Percentiles rank a stretch among this genome's conserved stretches.
Conservation (phyloP, 345 rosid genomes). For the Xanthoceras sorbifolium region DNA sequence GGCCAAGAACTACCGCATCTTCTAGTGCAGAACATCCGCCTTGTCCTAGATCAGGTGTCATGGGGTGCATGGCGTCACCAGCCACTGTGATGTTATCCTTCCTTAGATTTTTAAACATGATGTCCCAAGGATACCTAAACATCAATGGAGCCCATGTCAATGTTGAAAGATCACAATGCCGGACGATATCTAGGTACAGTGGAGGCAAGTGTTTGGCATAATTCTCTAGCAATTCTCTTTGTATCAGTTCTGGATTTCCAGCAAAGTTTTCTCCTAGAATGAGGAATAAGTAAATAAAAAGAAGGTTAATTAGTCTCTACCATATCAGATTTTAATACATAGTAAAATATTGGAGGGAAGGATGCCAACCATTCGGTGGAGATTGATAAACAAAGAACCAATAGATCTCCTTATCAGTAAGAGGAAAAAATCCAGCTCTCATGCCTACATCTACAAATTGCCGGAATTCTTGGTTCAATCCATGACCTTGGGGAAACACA, state of each 20-base stretch:
- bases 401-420: conserved; percentile 37
- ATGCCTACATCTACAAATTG: conserved; percentile 32
- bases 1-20: too few species aligned
- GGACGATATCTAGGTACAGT: conserved; percentile 26
- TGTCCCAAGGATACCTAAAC: conserved; percentile 44
- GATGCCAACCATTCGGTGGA: conserved; percentile 22
- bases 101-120: conserved; percentile 31
- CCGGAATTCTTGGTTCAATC: conserved; percentile 5
- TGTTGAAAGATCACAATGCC: conserved; percentile 28
- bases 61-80: conserved; percentile 55
- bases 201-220: conserved; percentile 30
- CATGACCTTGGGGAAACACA: conserved; percentile 39
- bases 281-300: not conserved
- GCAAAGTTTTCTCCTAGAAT: conserved; percentile 16
- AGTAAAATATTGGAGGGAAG: too few species aligned
- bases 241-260: conserved; percentile 29
- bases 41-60: conserved; percentile 49
- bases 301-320: too few species aligned
- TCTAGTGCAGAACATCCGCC: too few species aligned
- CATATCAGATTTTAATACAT: too few species aligned
- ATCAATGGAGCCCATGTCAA: too few species aligned
- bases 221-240: conserved; percentile 23
- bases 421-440: conserved; percentile 32
- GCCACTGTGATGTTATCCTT: conserved; percentile 39
- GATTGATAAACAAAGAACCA: conserved; percentile 24